Evolutionary conservation across 2,329 filamentous ascomycete species (phyloP), one percentile per base, ranked within the genome.

Genomic region (Paecilomyces niveus): DNA sequence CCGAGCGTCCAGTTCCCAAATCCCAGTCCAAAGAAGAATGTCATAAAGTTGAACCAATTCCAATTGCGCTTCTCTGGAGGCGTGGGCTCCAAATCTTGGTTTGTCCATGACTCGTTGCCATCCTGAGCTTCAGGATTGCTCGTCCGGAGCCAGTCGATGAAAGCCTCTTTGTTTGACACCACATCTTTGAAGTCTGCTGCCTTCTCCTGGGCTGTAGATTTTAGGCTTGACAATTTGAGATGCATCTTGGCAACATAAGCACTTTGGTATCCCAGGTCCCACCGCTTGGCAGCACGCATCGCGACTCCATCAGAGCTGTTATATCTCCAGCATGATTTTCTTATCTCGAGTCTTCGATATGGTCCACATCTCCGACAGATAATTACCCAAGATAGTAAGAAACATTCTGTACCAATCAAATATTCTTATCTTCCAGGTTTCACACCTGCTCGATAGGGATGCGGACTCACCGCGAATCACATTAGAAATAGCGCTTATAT

Each of bases 1-100:
- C 75, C 76, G 53, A 76, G 58, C 1, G 72, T 76, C 74, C 75
- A 78, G 63, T 78, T 78, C 59, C 71, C 72, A 60, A 77, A 76
- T 15, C 69, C 73, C 32, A 77, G 61, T 0, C 69, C 73, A 53
- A 72, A 69, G 63, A 73, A 78, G 64, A 76, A 77, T 54, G 69
- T 71, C 39, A 70, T 67, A 60, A 71, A 77, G 63, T 76, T 77
- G 68, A 68, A 70, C 71, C 72, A 77, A 56, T 60, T 61, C 74
- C 74, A 76, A 6, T 73, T 75, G 21, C 74, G 67, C 59, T 72
- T 72, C 54, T 72, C 72, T 33, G 68, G 68, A 3, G 73, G 70
- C 15, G 73, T 75, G 1, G 74, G 74, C 45, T 74, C 54, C 22
- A 59, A 29, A 49, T 59, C 57, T 59, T 45, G n/a, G 9, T 45